Evolutionary conservation across 106 monocot species (phyloP).

Genomic region (Dendrobium nobile): DNA sequence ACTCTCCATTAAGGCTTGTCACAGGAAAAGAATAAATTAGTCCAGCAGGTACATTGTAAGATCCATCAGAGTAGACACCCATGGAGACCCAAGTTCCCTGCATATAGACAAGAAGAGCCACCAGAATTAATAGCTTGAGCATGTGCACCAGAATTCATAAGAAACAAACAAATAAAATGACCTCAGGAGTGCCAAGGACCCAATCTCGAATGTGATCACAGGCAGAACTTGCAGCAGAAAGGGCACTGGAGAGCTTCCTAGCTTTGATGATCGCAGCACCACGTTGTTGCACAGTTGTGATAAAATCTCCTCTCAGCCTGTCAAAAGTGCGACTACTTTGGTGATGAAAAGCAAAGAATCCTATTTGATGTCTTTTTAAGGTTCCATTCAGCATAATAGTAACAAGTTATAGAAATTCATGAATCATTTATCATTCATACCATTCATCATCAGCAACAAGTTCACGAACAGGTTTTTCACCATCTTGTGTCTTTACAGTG

Average conservation of each 20-base stretch:
- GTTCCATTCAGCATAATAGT: too few relatives aligned
- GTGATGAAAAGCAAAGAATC: too few relatives aligned
- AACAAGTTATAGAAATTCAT: neutral
- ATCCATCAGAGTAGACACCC: slow-evolving; percentile 76
- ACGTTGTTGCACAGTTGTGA: slow-evolving; percentile 49
- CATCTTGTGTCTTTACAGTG: slow-evolving; percentile 27
- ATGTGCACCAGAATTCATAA: too few relatives aligned
- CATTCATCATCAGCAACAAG: slow-evolving; percentile 53
- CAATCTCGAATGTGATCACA: slow-evolving; percentile 75
- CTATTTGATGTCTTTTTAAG: too few relatives aligned
- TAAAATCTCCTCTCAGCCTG: slow-evolving; percentile 58
- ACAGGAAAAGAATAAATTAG: slow-evolving; percentile 70
- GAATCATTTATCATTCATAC: slow-evolving; percentile 17
- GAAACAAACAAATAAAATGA: slow-evolving; percentile 1
- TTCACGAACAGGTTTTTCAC: slow-evolving; percentile 42
- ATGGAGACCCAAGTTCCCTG: slow-evolving; percentile 75
- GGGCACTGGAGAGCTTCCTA: slow-evolving; percentile 52
- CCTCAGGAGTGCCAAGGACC: slow-evolving; percentile 60
- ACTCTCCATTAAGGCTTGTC: slow-evolving; percentile 49
- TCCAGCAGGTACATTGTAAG: slow-evolving; percentile 51
- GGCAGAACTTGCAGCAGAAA: slow-evolving; percentile 62
- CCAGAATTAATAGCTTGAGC: too few relatives aligned
- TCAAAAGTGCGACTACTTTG: too few relatives aligned
- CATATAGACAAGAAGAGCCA: neutral
- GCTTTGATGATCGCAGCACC: slow-evolving; percentile 64